Percentiles rank a stretch among this genome's conserved stretches.
Evolutionary conservation across 208 protist species (phyloP).

Genomic region (Leishmania amazonensis): DNA sequence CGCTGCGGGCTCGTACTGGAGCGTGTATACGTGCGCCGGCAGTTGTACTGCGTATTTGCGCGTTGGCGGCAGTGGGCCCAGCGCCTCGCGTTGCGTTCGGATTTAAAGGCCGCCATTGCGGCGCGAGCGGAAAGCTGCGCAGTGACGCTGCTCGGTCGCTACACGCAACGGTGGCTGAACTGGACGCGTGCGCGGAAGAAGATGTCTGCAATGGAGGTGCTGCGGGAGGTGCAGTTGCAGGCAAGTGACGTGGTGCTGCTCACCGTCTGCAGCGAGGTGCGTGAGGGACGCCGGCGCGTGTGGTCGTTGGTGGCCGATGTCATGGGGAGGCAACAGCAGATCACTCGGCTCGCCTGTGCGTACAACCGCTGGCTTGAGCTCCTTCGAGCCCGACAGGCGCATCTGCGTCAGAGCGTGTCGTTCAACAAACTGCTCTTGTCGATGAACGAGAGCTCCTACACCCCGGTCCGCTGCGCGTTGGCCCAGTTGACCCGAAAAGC

Average conservation of each 20-base stretch:
- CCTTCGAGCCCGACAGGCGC: background rate
- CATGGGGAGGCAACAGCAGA: constrained; percentile 6
- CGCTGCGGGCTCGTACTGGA: constrained; percentile 22
- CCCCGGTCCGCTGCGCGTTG: constrained; percentile 7
- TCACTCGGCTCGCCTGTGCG: background rate
- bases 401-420: constrained; percentile 29
- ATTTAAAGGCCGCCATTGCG: background rate
- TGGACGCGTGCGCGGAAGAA: background rate
- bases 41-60: background rate
- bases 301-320: background rate
- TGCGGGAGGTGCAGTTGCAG: constrained; percentile 21
- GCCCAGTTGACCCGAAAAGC: constrained; percentile 5
- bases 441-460: constrained; percentile 34
- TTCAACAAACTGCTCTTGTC: constrained; percentile 63
- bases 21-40: constrained; percentile 7
- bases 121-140: background rate
- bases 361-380: constrained; percentile 29
- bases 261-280: constrained; percentile 6
- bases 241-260: constrained; percentile 8
- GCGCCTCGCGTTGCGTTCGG: constrained; percentile 10
- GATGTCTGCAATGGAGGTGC: constrained; percentile 1
- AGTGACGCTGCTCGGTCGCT: constrained; percentile 9
- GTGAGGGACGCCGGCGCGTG: background rate
- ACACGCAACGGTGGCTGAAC: constrained; percentile 13
- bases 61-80: constrained; percentile 35